Conservation (phyloP, 129 eudicot genomes). For the Pittosporum tobira region DNA sequence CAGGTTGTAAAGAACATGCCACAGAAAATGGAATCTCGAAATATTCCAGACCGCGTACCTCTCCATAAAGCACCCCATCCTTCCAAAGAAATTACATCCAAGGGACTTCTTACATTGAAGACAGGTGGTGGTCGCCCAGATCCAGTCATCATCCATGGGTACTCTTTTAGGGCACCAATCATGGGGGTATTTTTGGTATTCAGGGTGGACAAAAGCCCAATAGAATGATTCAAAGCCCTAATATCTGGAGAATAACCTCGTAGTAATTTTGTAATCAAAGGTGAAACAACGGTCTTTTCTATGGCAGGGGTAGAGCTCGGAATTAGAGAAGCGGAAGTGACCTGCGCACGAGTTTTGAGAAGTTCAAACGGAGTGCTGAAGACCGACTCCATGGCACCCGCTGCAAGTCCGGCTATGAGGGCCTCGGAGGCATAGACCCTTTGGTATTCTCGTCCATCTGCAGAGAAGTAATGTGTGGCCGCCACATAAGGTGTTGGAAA, state of each 20-base stretch:
- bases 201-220: slow-evolving; percentile 65
- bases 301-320: slow-evolving; percentile 22
- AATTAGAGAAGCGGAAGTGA: slow-evolving; percentile 59
- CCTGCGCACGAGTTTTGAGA: slow-evolving; percentile 75
- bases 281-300: slow-evolving; percentile 28
- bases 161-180: slow-evolving; percentile 52
- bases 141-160: slow-evolving; percentile 97
- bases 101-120: slow-evolving; percentile 47
- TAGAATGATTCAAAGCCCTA: slow-evolving; percentile 52
- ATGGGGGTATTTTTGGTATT: slow-evolving; percentile 37
- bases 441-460: slow-evolving; percentile 85
- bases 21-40: slow-evolving; percentile 78
- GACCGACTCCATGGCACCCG: slow-evolving; percentile 68
- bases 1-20: slow-evolving; percentile 81
- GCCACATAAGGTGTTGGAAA: background rate
- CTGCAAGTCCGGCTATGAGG: slow-evolving; percentile 70
- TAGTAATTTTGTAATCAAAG: slow-evolving; percentile 46
- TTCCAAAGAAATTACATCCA: slow-evolving; percentile 60
- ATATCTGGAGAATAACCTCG: slow-evolving; percentile 57
- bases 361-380: slow-evolving; percentile 85
- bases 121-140: slow-evolving; percentile 86
- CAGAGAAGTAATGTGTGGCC: slow-evolving; percentile 13
- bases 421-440: slow-evolving; percentile 76
- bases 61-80: slow-evolving; percentile 93
- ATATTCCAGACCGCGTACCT: slow-evolving; percentile 64